Conservation (phyloP, 2,329 filamentous ascomycete species). For the Diaporthe capsici region DNA sequence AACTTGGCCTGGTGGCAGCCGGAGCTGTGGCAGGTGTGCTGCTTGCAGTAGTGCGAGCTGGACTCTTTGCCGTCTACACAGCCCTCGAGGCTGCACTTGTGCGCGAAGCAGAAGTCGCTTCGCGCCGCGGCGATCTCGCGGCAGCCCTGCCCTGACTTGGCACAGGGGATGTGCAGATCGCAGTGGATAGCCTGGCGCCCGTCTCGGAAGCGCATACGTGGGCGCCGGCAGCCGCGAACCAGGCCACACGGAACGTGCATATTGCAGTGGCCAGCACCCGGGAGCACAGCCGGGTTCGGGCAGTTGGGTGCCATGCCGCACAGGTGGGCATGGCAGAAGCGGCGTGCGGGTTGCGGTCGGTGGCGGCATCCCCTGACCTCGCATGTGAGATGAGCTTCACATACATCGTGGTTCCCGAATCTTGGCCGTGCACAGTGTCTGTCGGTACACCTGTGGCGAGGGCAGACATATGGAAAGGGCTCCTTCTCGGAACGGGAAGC, state of each 20-base stretch:
- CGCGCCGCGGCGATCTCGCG: slow-evolving; percentile 17
- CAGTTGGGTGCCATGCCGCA: slow-evolving; percentile 35
- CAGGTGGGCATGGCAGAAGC: slow-evolving; percentile 33
- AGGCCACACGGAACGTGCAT: slow-evolving; percentile 34
- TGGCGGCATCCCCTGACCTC: slow-evolving; percentile 22
- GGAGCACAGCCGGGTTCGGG: slow-evolving; percentile 1
- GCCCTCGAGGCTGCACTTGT: slow-evolving; percentile 39
- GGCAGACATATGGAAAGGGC: slow-evolving; percentile 37
- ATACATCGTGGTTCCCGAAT: slow-evolving; percentile 2
- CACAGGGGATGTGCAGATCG: slow-evolving; percentile 30
- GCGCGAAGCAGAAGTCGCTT: slow-evolving; percentile 18
- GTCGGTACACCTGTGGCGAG: slow-evolving; percentile 31
- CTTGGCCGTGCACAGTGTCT: slow-evolving; percentile 22
- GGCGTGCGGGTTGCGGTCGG: slow-evolving; percentile 24
- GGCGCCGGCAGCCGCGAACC: slow-evolving; percentile 30
- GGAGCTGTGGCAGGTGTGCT: slow-evolving; percentile 32
- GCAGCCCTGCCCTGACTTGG: slow-evolving; percentile 24
- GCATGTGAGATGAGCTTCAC: slow-evolving; percentile 39
- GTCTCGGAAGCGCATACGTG: slow-evolving; percentile 26
- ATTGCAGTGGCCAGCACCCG: slow-evolving; percentile 23
- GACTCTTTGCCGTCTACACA: slow-evolving; percentile 23
- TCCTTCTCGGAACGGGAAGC: slow-evolving; percentile 29
- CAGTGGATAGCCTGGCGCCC: slow-evolving; percentile 34
- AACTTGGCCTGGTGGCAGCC: slow-evolving; percentile 33
- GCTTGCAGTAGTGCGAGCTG: slow-evolving; percentile 36